phyloP scores from a whole-genome alignment of 257 asterid species.

The Gynochthodes officinalis region DNA sequence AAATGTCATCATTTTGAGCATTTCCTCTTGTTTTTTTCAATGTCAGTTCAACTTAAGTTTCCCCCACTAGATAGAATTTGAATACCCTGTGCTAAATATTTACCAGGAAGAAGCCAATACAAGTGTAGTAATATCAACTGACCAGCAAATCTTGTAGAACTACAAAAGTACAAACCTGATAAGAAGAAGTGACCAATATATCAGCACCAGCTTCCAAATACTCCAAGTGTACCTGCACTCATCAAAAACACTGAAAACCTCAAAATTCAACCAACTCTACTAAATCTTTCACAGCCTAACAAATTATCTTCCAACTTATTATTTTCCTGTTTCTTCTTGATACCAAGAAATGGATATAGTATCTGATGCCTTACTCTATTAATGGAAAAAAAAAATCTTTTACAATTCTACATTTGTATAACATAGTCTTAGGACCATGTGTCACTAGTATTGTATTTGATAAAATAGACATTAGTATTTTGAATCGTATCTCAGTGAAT shows the following conservation, averaged over 20 bases:
- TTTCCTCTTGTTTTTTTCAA: background rate
- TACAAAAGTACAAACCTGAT: conserved; percentile 43
- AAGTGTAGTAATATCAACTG: too few relatives aligned
- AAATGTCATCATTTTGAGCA: too few relatives aligned
- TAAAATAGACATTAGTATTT: too few relatives aligned
- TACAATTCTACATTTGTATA: too few relatives aligned
- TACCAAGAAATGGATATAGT: background rate
- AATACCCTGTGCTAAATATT: too few relatives aligned
- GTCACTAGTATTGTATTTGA: too few relatives aligned
- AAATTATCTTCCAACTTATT: too few relatives aligned
- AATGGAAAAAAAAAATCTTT: too few relatives aligned
- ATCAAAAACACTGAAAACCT: conserved; percentile 6
- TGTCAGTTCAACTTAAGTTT: background rate
- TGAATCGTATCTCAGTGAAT: too few relatives aligned
- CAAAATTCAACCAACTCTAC: background rate
- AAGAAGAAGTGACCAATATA: conserved; percentile 63
- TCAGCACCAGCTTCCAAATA: conserved; percentile 83
- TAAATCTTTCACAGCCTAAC: background rate
- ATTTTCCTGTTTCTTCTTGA: background rate
- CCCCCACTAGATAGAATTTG: too few relatives aligned
- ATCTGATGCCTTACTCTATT: too few relatives aligned
- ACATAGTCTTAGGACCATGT: background rate
- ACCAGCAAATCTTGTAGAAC: background rate
- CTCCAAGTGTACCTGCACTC: conserved; percentile 68
- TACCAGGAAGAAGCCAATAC: too few relatives aligned